Evolutionary conservation across 306 rosid species (phyloP), one percentile per base, ranked within the genome.

Genomic region (Cicer bijugum): DNA sequence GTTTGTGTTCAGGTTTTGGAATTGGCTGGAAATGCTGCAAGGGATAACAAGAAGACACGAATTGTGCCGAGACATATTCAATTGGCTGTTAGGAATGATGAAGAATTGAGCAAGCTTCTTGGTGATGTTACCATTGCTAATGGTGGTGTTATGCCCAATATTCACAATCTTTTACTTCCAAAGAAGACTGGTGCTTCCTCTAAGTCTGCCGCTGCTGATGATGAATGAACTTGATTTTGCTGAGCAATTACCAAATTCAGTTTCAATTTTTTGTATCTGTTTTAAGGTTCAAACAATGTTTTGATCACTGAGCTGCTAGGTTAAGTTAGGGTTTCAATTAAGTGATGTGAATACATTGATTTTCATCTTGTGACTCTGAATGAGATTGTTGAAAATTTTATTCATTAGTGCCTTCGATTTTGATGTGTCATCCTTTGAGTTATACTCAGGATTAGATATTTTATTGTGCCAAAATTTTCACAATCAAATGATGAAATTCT

Each of bases 111-210:
- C 85, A 94, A 91, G 85, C 96, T 94, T 75, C 84, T 94, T 6
- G 95, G 91, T 0, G 90, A 89, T 59, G 97, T 94, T n/a, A 94
- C 96, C 0, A 94, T 94, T 40, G 96, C 96, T 0, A 94, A 89
- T 8, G 97, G 99, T 9, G 96, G 97, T 56, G 99, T 94, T 4
- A 94, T 87, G 97, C 95, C 99, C 8, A 94, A 94, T 84, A 94
- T 94, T 69, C 97, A 94, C 86, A 89, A 86, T 51, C 74, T 89
- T 2, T 86, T 94, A 0, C 89, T 94, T 2, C 97, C 97, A 0
- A 93, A 93, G 91, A 93, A 93, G 76, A 8, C 86, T 0, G 96
- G 98, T 0, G 20, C 83, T 19, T 84, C 97, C 1, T 91, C 96
- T 0, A 89, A 86, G 85, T 82, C 72, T 3, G 67, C 78, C 0